phyloP scores from a whole-genome alignment of 2,329 filamentous ascomycete species.

The Furcasterigmium furcatum region DNA sequence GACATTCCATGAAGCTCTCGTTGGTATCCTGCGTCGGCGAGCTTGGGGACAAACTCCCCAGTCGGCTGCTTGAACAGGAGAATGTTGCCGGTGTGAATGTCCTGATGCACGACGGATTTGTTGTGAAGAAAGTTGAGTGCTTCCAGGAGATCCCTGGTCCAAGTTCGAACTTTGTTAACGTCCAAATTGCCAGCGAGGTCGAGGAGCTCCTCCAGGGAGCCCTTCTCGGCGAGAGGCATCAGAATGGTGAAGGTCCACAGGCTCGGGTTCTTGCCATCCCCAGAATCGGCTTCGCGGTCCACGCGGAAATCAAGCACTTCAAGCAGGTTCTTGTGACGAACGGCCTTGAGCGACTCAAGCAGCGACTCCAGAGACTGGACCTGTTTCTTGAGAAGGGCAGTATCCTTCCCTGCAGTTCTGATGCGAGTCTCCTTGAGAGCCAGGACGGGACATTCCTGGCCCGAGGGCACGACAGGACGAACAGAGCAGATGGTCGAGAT shows the following conservation, averaged over 20 bases:
- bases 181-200: slow-evolving; percentile 74
- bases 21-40: slow-evolving; percentile 73
- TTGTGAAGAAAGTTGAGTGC: slow-evolving; percentile 84
- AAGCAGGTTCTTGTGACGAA: slow-evolving; percentile 74
- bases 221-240: slow-evolving; percentile 75
- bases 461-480: slow-evolving; percentile 58
- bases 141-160: slow-evolving; percentile 89
- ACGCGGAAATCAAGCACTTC: slow-evolving; percentile 83
- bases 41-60: slow-evolving; percentile 68
- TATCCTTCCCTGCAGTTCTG: slow-evolving; percentile 53
- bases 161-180: slow-evolving; percentile 74
- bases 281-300: slow-evolving; percentile 44
- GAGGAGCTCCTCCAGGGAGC: slow-evolving; percentile 77
- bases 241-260: slow-evolving; percentile 74
- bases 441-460: slow-evolving; percentile 58
- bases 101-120: slow-evolving; percentile 78
- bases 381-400: slow-evolving; percentile 67
- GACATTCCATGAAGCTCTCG: slow-evolving; percentile 61
- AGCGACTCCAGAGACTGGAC: slow-evolving; percentile 74
- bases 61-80: slow-evolving; percentile 68
- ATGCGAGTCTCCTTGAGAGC: slow-evolving; percentile 71
- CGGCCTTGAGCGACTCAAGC: slow-evolving; percentile 70
- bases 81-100: slow-evolving; percentile 77
- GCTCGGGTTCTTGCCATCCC: slow-evolving; percentile 26
- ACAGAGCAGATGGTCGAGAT: slow-evolving; percentile 70